These are phyloP conservation scores for Limnanthes douglasii DNA, from an alignment of 345 rosid species.

Conservation along the genomic window DNA sequence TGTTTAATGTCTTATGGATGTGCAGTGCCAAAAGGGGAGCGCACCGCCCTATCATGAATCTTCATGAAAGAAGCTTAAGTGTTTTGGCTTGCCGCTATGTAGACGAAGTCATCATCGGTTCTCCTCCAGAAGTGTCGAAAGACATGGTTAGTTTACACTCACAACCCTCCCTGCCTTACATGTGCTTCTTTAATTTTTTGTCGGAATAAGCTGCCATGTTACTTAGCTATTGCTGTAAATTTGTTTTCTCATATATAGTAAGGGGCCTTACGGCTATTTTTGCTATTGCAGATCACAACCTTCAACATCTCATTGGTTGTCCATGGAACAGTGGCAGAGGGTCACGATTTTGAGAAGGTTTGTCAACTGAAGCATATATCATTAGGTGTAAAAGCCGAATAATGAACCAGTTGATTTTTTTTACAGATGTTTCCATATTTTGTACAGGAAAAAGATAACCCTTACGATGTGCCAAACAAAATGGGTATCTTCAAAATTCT, in stretches of 20 bases:
- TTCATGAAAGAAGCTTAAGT: slow-evolving; percentile 70
- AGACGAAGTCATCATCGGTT: slow-evolving; percentile 75
- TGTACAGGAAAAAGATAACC: slow-evolving; percentile 40
- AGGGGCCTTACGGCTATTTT: slow-evolving; percentile 6
- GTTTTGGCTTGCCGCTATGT: slow-evolving; percentile 68
- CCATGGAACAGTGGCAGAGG: slow-evolving; percentile 63
- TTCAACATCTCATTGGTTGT: slow-evolving; percentile 51
- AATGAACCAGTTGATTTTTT: neutral
- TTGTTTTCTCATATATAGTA: neutral
- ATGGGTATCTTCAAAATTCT: slow-evolving; percentile 51
- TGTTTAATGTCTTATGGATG: slow-evolving; percentile 2
- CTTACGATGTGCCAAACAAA: slow-evolving; percentile 49
- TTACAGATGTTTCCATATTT: no score
- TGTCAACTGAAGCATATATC: neutral
- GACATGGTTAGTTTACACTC: slow-evolving; percentile 37
- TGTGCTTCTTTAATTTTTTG: no score
- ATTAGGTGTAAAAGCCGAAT: neutral
- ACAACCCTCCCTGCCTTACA: no score
- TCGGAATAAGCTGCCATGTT: no score
- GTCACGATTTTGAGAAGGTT: slow-evolving; percentile 40
- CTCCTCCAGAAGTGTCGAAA: slow-evolving; percentile 55
- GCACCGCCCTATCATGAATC: slow-evolving; percentile 72
- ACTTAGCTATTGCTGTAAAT: no score
- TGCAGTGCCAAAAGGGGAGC: slow-evolving; percentile 56
- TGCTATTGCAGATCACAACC: slow-evolving; percentile 44